These are phyloP conservation scores for Trichoderma semiorbis DNA, from an alignment of 2,329 filamentous ascomycete genomes.

Conservation along the genomic window DNA sequence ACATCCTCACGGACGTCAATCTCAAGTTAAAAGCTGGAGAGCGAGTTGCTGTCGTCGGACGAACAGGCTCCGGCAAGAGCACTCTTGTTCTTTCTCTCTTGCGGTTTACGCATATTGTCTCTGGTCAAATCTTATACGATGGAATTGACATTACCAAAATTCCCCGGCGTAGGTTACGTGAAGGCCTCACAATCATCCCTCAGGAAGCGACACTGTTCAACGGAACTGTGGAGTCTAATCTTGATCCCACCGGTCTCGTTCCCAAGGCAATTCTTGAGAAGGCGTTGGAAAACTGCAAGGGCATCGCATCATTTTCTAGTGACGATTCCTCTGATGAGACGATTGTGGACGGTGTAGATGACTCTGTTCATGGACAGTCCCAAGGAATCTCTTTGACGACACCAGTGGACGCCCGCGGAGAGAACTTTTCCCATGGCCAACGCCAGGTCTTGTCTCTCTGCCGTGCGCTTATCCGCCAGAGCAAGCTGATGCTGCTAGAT, in stretches of 20 bases:
- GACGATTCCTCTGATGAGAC: slow-evolving; percentile 35
- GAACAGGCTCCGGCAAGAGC: slow-evolving; percentile 80
- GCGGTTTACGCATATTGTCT: slow-evolving; percentile 50
- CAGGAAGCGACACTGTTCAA: slow-evolving; percentile 58
- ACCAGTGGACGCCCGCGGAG: slow-evolving; percentile 49
- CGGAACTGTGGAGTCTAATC: slow-evolving; percentile 51
- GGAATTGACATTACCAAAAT: slow-evolving; percentile 54
- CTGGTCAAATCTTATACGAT: slow-evolving; percentile 53
- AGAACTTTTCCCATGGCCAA: slow-evolving; percentile 57
- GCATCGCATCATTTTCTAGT: slow-evolving; percentile 51
- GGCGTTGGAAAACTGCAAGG: slow-evolving; percentile 60
- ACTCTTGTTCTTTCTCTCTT: slow-evolving; percentile 60
- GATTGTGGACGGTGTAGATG: slow-evolving; percentile 23
- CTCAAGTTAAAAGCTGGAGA: slow-evolving; percentile 61
- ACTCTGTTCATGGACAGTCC: slow-evolving; percentile 19
- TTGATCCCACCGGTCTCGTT: slow-evolving; percentile 61
- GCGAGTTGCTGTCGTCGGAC: slow-evolving; percentile 74
- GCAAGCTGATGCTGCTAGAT: slow-evolving; percentile 54
- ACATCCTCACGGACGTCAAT: slow-evolving; percentile 50
- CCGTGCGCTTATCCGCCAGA: slow-evolving; percentile 52
- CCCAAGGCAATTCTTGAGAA: slow-evolving; percentile 52
- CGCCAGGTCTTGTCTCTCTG: slow-evolving; percentile 57
- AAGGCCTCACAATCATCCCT: slow-evolving; percentile 55
- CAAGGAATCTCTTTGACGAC: slow-evolving; percentile 40
- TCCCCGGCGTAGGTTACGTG: slow-evolving; percentile 47